Conservation (phyloP, 805 yeast species). For the Candida bentonensis region DNA sequence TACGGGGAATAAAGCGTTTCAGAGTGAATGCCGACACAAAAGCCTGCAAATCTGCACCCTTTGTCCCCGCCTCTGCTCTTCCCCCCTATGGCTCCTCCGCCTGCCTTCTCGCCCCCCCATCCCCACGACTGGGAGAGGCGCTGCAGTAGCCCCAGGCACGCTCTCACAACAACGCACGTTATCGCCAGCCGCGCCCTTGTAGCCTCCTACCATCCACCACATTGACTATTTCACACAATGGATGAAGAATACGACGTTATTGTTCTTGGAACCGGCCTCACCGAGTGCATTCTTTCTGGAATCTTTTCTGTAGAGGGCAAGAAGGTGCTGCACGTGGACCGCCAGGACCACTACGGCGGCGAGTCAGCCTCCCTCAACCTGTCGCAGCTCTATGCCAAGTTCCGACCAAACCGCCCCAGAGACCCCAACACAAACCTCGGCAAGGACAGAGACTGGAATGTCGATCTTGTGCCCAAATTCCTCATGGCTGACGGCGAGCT, state of each 20-base stretch:
- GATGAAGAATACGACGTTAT: conserved; percentile 96
- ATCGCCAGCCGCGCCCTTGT: no score
- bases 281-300: conserved; percentile 93
- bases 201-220: neutral
- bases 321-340: conserved; percentile 90
- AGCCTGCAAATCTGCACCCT: no score
- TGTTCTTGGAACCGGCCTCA: conserved; percentile 86
- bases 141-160: no score
- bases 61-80: no score
- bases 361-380: conserved; percentile 24
- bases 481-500: conserved; percentile 96
- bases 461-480: conserved; percentile 91
- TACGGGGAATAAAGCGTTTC: no score
- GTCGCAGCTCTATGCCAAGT: conserved; percentile 56
- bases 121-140: no score
- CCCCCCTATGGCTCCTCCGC: no score
- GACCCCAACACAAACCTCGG: conserved; percentile 62
- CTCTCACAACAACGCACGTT: no score
- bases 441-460: conserved; percentile 94
- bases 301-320: conserved; percentile 94
- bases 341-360: conserved; percentile 91
- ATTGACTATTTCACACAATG: conserved; percentile 31
- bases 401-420: conserved; percentile 48
- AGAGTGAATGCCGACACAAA: no score
- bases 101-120: no score